Conservation (phyloP, 2,329 filamentous ascomycete species). For the Alternaria rosae region DNA sequence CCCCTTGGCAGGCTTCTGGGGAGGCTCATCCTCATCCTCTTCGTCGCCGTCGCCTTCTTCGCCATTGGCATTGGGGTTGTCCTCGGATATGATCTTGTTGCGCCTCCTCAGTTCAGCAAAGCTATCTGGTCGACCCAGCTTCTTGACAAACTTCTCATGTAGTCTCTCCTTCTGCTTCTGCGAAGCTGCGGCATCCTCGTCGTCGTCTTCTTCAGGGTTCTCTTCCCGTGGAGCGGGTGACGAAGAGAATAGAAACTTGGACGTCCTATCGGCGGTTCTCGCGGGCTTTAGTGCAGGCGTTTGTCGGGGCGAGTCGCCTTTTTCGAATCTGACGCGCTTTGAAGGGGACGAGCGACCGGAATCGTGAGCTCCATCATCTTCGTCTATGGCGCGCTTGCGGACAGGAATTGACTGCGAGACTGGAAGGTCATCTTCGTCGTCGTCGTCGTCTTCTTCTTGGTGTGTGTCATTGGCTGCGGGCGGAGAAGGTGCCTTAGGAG, state of each 20-base stretch:
- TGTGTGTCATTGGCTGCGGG: conserved; percentile 20
- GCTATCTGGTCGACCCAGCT: conserved; percentile 85
- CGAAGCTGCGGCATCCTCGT: conserved; percentile 60
- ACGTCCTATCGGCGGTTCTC: conserved; percentile 59
- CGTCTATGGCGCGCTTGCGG: conserved; percentile 46
- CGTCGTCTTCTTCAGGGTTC: conserved; percentile 44
- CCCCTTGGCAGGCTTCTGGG: conserved; percentile 58
- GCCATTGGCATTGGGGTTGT: conserved; percentile 58
- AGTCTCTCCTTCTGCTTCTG: conserved; percentile 72
- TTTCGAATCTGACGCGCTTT: conserved; percentile 48
- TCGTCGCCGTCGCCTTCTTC: conserved; percentile 65
- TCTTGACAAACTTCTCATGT: conserved; percentile 87
- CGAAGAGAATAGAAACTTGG: conserved; percentile 66
- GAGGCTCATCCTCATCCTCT: conserved; percentile 62
- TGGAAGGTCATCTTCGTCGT: conserved; percentile 26
- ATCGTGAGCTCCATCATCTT: conserved; percentile 48
- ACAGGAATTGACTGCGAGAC: conserved; percentile 11
- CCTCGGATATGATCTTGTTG: conserved; percentile 63
- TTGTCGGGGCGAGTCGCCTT: conserved; percentile 27
- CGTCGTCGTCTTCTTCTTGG: conserved; percentile 9
- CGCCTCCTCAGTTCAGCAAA: conserved; percentile 71
- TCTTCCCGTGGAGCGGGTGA: conserved; percentile 51
- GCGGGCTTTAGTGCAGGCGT: conserved; percentile 39
- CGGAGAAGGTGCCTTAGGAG: conserved; percentile 27
- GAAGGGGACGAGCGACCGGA: conserved; percentile 33